phyloP scores from a whole-genome alignment of 2,329 filamentous ascomycete genomes.

The Colletotrichum liaoningense region DNA sequence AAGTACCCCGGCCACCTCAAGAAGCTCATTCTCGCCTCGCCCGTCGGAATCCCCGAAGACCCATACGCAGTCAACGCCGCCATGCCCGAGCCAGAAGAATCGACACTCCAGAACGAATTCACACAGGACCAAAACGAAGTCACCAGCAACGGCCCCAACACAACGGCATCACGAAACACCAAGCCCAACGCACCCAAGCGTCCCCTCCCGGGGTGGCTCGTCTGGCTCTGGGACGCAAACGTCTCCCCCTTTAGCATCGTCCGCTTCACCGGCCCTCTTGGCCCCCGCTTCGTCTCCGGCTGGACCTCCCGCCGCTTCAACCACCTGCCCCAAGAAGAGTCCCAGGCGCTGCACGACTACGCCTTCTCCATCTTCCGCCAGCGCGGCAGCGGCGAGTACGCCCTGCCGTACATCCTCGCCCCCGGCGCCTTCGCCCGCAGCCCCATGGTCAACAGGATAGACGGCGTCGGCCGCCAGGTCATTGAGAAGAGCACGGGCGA shows the following conservation, averaged over 20 bases:
- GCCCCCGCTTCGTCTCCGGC: slow-evolving; percentile 90
- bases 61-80: slow-evolving; percentile 86
- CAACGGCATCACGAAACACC: slow-evolving; percentile 41
- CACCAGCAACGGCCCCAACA: slow-evolving; percentile 53
- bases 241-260: slow-evolving; percentile 94
- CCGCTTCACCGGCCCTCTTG: slow-evolving; percentile 87
- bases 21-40: slow-evolving; percentile 94
- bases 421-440: slow-evolving; percentile 92
- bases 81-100: slow-evolving; percentile 81
- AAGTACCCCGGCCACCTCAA: slow-evolving; percentile 96
- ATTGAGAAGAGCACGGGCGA: slow-evolving; percentile 44
- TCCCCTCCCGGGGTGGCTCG: slow-evolving; percentile 85
- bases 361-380: slow-evolving; percentile 95
- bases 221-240: slow-evolving; percentile 97
- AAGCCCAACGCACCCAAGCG: slow-evolving; percentile 56
- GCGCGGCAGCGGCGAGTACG: slow-evolving; percentile 93
- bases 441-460: slow-evolving; percentile 88
- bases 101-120: slow-evolving; percentile 82
- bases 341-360: slow-evolving; percentile 89
- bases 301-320: slow-evolving; percentile 96
- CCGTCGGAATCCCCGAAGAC: slow-evolving; percentile 94
- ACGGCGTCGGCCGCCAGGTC: slow-evolving; percentile 83
- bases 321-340: slow-evolving; percentile 83
- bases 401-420: slow-evolving; percentile 89
- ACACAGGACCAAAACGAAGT: slow-evolving; percentile 75